phyloP scores from a whole-genome alignment of 2,329 filamentous ascomycete species.

The Aspergillaceae sp. region DNA sequence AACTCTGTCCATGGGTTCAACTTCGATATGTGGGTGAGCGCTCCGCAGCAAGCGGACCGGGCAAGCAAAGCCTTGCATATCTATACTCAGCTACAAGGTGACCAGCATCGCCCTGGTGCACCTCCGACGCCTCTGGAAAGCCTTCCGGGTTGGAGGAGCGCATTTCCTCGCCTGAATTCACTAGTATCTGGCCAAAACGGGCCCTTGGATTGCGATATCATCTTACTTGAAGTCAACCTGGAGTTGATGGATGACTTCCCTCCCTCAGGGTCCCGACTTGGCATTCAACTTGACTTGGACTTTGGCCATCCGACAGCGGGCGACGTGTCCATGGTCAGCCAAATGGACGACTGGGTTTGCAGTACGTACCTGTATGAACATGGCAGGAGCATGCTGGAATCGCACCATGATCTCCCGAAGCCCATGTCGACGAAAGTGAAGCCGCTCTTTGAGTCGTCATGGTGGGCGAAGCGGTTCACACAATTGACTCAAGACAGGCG shows the following conservation, averaged over 20 bases:
- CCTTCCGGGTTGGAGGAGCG: slow-evolving; percentile 31
- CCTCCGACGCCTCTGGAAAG: slow-evolving; percentile 34
- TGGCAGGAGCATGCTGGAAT: slow-evolving; percentile 22
- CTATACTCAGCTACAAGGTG: slow-evolving; percentile 37
- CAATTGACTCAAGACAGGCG: slow-evolving; percentile 33
- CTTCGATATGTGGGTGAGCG: slow-evolving; percentile 41
- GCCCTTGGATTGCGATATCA: slow-evolving; percentile 33
- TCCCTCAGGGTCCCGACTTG: slow-evolving; percentile 32
- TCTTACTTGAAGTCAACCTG: slow-evolving; percentile 37
- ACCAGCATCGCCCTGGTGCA: slow-evolving; percentile 25
- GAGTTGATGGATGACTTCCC: slow-evolving; percentile 38
- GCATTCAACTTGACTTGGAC: slow-evolving; percentile 36
- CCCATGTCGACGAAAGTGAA: slow-evolving; percentile 33
- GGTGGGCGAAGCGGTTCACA: slow-evolving; percentile 39
- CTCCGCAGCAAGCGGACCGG: slow-evolving; percentile 26
- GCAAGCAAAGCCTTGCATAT: slow-evolving; percentile 35
- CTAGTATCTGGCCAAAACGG: slow-evolving; percentile 27
- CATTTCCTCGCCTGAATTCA: slow-evolving; percentile 33
- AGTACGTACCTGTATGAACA: slow-evolving; percentile 36
- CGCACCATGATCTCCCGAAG: slow-evolving; percentile 25
- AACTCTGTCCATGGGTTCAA: slow-evolving; percentile 28
- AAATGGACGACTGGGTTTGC: slow-evolving; percentile 37
- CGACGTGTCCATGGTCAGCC: slow-evolving; percentile 23
- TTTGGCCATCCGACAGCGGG: slow-evolving; percentile 27
- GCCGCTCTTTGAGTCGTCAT: slow-evolving; percentile 36